These are phyloP conservation scores for Trametes sanguinea DNA, from an alignment of 768 basidiomycete genomes.

Conservation along the genomic window DNA sequence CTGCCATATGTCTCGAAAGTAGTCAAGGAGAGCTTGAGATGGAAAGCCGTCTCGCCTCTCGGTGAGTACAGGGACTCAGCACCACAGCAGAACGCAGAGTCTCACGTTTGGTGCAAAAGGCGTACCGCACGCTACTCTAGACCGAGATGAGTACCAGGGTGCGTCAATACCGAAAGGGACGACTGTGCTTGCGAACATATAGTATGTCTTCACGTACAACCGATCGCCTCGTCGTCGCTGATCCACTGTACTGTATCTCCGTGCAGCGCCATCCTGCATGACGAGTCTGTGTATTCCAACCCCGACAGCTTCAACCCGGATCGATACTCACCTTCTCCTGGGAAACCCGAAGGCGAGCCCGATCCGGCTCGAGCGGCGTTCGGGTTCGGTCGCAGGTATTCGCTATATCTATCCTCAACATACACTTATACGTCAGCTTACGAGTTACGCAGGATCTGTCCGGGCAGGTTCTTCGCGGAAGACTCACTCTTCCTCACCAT, in stretches of 20 bases:
- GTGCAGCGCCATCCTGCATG: slow-evolving; percentile 40
- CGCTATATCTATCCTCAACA: background rate
- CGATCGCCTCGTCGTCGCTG: too few relatives aligned
- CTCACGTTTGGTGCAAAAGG: background rate
- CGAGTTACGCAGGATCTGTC: slow-evolving; percentile 2
- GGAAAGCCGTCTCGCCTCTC: slow-evolving; percentile 20
- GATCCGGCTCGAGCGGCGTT: slow-evolving; percentile 3
- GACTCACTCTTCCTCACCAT: slow-evolving; percentile 6
- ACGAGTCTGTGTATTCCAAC: slow-evolving; percentile 37
- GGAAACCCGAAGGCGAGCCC: background rate
- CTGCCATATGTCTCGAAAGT: slow-evolving; percentile 19
- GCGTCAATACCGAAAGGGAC: slow-evolving; percentile 37
- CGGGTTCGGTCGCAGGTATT: slow-evolving; percentile 5
- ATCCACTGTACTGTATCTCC: slow-evolving; percentile 29
- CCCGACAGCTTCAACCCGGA: background rate
- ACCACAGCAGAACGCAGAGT: background rate
- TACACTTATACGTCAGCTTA: background rate
- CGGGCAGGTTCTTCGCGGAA: slow-evolving; percentile 5
- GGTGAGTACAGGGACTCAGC: slow-evolving; percentile 28
- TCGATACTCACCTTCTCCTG: background rate
- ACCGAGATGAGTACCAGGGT: slow-evolving; percentile 33
- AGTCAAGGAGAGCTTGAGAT: slow-evolving; percentile 12
- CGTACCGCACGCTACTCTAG: slow-evolving; percentile 26
- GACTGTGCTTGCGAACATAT: slow-evolving; percentile 23
- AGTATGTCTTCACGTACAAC: slow-evolving; percentile 38